Percentiles rank a stretch among this genome's conserved stretches.
Conservation (phyloP, 768 basidiomycete genomes). For the Xerocomellus intermedius region DNA sequence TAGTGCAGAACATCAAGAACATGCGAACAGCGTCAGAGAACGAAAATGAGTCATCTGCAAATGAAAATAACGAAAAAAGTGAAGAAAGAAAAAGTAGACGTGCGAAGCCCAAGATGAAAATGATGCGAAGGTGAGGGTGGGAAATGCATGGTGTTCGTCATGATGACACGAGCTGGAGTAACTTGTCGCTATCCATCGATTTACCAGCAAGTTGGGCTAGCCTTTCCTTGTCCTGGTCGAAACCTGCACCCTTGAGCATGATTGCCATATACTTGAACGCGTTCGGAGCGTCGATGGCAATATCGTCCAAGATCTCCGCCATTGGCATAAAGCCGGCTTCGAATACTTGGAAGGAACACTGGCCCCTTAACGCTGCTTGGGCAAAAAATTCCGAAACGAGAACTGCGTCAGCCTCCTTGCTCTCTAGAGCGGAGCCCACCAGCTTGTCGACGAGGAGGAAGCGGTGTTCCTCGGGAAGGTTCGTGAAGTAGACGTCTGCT, state of each 20-base stretch:
- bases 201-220: constrained; percentile 57
- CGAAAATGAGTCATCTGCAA: constrained; percentile 14
- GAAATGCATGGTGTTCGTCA: constrained; percentile 20
- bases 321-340: constrained; percentile 71
- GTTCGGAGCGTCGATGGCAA: constrained; percentile 87
- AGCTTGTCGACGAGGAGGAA: constrained; percentile 71
- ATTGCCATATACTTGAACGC: constrained; percentile 75
- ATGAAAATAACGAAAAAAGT: constrained; percentile 4
- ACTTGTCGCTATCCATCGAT: constrained; percentile 56
- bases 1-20: constrained; percentile 30
- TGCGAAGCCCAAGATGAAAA: constrained; percentile 12
- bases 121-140: constrained; percentile 13
- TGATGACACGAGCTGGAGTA: constrained; percentile 56
- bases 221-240: constrained; percentile 57
- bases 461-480: constrained; percentile 64
- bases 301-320: constrained; percentile 81
- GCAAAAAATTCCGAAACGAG: constrained; percentile 76
- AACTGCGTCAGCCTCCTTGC: constrained; percentile 77
- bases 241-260: constrained; percentile 66
- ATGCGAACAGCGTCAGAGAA: constrained; percentile 26
- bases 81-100: constrained; percentile 1
- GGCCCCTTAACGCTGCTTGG: constrained; percentile 55
- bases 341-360: constrained; percentile 59
- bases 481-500: constrained; percentile 82
- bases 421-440: constrained; percentile 69